Conservation (phyloP, 225 moss, liverwort and hornwort species). For the Straminergon stramineum region DNA sequence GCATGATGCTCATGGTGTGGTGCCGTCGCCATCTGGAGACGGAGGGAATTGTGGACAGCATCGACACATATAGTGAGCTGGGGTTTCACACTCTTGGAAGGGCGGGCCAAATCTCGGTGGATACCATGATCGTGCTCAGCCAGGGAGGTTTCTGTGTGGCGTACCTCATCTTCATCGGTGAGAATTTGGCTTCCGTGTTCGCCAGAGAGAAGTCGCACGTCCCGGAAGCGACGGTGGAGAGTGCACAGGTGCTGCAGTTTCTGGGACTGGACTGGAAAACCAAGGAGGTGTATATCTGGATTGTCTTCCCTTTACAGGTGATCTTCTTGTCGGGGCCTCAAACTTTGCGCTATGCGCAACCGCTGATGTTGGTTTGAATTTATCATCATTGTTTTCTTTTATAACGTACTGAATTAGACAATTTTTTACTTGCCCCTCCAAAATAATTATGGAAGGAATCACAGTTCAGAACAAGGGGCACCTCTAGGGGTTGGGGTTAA, state of each 20-base stretch:
- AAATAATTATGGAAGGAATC: neutral
- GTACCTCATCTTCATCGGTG: conserved; percentile 88
- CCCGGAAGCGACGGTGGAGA: neutral
- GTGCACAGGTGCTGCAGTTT: neutral
- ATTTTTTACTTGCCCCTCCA: neutral
- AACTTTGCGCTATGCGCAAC: neutral
- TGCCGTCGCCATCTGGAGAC: conserved; percentile 63
- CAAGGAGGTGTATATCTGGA: conserved; percentile 81
- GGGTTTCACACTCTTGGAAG: conserved; percentile 56
- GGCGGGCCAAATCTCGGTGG: conserved; percentile 49
- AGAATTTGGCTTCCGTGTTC: conserved; percentile 84
- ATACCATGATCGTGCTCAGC: conserved; percentile 67
- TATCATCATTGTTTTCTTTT: neutral
- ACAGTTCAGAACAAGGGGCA: neutral
- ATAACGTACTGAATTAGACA: neutral
- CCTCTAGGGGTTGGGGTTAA: neutral
- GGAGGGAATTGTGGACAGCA: conserved; percentile 17
- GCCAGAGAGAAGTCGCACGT: neutral
- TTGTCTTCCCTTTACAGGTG: conserved; percentile 75
- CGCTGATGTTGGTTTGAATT: neutral
- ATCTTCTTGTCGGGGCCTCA: neutral
- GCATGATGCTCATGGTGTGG: conserved; percentile 78
- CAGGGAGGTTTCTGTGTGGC: conserved; percentile 89
- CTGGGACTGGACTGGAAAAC: conserved; percentile 50
- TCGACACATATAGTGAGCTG: conserved; percentile 73